phyloP scores from a whole-genome alignment of 2,329 filamentous ascomycete genomes.

The Raffaelea deltoideospora region DNA sequence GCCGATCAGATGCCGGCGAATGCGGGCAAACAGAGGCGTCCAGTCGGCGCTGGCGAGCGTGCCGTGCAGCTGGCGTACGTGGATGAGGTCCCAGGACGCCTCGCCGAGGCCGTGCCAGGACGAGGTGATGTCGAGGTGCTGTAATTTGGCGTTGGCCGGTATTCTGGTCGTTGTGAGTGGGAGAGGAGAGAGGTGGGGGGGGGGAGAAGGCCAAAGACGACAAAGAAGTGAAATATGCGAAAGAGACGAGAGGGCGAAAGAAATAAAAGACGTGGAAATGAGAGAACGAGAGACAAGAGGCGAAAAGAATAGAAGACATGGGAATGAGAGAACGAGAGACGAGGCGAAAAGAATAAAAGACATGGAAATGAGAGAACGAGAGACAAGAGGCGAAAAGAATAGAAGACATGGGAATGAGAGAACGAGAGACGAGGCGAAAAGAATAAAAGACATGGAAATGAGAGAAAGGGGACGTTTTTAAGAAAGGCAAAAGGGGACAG shows the following conservation, averaged over 20 bases:
- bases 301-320: no score
- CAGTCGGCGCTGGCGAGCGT: slow-evolving; percentile 67
- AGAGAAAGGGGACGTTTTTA: no score
- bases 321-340: no score
- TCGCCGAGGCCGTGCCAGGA: slow-evolving; percentile 42
- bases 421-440: no score
- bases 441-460: no score
- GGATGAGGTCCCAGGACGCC: slow-evolving; percentile 64
- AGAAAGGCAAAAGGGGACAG: background rate
- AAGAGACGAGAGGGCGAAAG: no score
- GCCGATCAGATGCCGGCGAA: slow-evolving; percentile 58
- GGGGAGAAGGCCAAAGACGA: background rate
- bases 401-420: no score
- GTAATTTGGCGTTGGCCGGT: slow-evolving; percentile 52
- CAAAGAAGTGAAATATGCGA: background rate
- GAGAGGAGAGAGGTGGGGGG: background rate
- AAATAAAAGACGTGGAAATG: no score
- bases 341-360: no score
- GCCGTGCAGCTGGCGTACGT: slow-evolving; percentile 65
- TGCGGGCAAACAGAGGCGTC: slow-evolving; percentile 56
- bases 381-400: no score
- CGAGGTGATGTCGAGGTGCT: slow-evolving; percentile 63
- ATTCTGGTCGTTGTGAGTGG: slow-evolving; percentile 33
- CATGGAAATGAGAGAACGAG: no score
- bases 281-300: no score